Evolutionary conservation across 169 alveolate genomes (phyloP).

Genomic region (Plasmodium adleri): DNA sequence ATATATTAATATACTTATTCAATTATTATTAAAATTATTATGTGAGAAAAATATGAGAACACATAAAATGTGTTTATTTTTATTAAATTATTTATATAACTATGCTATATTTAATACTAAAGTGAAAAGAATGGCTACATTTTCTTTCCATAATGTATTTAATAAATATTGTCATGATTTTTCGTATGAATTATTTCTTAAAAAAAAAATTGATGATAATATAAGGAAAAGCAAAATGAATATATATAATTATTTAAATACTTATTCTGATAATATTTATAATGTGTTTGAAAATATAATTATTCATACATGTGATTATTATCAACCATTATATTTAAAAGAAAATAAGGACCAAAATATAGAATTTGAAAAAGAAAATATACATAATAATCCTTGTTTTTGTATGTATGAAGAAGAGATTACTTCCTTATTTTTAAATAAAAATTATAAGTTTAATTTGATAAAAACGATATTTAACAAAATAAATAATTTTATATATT

Average conservation of each 20-base stretch:
- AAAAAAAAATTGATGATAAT: slow-evolving; percentile 68
- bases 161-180: slow-evolving; percentile 71
- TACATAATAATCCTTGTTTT: background rate
- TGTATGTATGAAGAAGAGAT: slow-evolving; percentile 72
- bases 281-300: slow-evolving; percentile 52
- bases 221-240: slow-evolving; percentile 66
- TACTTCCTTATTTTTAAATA: slow-evolving; percentile 43
- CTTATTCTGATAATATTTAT: slow-evolving; percentile 25
- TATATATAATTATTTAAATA: slow-evolving; percentile 48
- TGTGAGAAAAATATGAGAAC: slow-evolving; percentile 73
- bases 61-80: slow-evolving; percentile 55
- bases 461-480: slow-evolving; percentile 66
- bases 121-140: slow-evolving; percentile 25
- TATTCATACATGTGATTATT: slow-evolving; percentile 56
- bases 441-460: slow-evolving; percentile 31
- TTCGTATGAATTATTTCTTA: slow-evolving; percentile 52
- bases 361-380: background rate
- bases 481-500: slow-evolving; percentile 68
- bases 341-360: background rate
- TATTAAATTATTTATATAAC: slow-evolving; percentile 59
- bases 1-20: slow-evolving; percentile 42
- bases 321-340: slow-evolving; percentile 56
- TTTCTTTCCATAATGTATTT: slow-evolving; percentile 33
- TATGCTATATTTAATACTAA: slow-evolving; percentile 49
- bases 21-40: slow-evolving; percentile 48